Evolutionary conservation across 352 stramenopile genomes (phyloP), one percentile per base, ranked within the genome.

Genomic region (Globisporangium emineosum): DNA sequence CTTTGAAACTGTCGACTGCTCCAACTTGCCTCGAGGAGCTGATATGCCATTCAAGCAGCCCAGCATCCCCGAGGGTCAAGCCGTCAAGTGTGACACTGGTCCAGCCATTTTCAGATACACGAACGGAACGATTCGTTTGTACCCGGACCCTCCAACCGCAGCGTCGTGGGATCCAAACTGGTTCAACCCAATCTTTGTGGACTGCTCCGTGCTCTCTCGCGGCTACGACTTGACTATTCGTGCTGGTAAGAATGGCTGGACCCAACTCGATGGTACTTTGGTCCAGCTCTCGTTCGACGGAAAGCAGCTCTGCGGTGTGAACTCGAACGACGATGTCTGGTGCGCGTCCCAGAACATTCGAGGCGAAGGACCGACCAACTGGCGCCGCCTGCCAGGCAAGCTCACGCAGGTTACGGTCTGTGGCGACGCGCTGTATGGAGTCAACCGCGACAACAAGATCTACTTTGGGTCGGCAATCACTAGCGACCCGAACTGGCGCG

Each of bases 251-350:
- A 6, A 45, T 6, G 54, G 55, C 50, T 78, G 68, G 68, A 67
- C 33, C n/a, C 45, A 63, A 27, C 19, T 75, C 2, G 45, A 57
- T 15, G 68, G 71, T 50, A 30, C 56, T 25, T 45, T 78, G 10
- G 55, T 51, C n/a, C 68, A 76, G 57, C 37, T 78, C 25, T 68
- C 62, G 49, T 78, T 69, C 53, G 71, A 78, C 33, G 71, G 71
- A 40, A 60, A 60, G 53, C 45, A 51, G 40, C 52, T 78, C 25
- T 78, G 71, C 35, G 71, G 64, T 33, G 68, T 75, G 8, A 75
- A 66, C 30, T n/a, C 30, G 9, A 54, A 42, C 51, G 42, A 67
- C 40, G 51, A 68, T 30, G 64, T 70, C 37, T 73, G 45, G 45
- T 78, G 71, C 47, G 68, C 71, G 12, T 67, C 30, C 17, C 40